Base-by-base conservation (phyloP, 2,329 filamentous ascomycete species). In the Exophiala alcalophila region DNA sequence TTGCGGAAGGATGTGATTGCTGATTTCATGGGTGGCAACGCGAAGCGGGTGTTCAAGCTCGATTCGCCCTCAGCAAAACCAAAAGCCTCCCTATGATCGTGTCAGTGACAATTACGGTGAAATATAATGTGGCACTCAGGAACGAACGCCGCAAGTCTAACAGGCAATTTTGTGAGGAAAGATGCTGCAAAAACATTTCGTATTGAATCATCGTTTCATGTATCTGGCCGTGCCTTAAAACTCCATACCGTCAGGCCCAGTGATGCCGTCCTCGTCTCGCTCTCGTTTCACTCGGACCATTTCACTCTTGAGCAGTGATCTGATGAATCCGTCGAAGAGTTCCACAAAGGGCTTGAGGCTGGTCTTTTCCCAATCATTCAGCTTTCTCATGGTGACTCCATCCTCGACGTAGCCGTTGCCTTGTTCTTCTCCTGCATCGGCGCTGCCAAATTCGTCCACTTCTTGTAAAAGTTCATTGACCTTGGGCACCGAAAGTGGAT, bases 331-430 rank as follows among this genome's bases (percentile, higher is more conserved):
- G 55, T 85, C 78, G 66, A 98, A 97, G 55, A 84, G 83, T 44
- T 97, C 90, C 24, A 97, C 81, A 62, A 94, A 97, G 6, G 89
- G 88, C 69, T 85, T 94, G 60, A 98, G 66, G 53, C 87, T 88
- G 16, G 92, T 98, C 78, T 97, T 98, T 68, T 98, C 91, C 82
- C 91, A 97, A 61, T 98, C 92, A 54, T 83, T 78, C 33, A 86
- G 58, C 57, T 73, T 78, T 42, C 58, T 63, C 40, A 49, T 45
- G 5, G 36, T 50, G 6, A 34, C 59, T 10, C 60, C 59, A 12
- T 64, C 62, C 50, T 70, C 61, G 29, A 47, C 52, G 16, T 47
- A 51, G 19, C 53, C 54, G 8, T 50, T 55, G 2, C 59, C 69
- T 4, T 56, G 60, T 25, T 65, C 59, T 0, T 70, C 70, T 19